These are phyloP conservation scores for Mediolabrus comicus DNA, from an alignment of 108 stramenopile species.

Conservation along the genomic window DNA sequence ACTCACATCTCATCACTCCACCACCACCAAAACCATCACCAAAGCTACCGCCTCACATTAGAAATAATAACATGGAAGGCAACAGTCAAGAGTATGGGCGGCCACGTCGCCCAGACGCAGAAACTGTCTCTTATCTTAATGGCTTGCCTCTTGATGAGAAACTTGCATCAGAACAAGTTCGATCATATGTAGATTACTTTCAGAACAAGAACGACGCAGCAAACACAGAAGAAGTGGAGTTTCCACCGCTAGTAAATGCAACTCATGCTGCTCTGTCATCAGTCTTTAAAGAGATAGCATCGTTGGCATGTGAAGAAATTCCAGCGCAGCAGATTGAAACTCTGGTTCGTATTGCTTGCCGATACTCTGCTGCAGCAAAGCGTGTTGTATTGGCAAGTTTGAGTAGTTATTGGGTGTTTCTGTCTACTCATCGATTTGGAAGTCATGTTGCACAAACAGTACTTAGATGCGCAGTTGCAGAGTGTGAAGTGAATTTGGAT, in stretches of 20 bases:
- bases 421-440: constrained; percentile 83
- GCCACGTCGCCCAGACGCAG: constrained; percentile 75
- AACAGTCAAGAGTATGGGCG: constrained; percentile 57
- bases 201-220: background rate
- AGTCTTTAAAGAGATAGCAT: constrained; percentile 77
- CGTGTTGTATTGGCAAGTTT: constrained; percentile 54
- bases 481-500: constrained; percentile 46
- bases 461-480: constrained; percentile 46
- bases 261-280: constrained; percentile 75
- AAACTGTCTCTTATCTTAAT: constrained; percentile 73
- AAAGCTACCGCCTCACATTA: no score
- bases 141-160: constrained; percentile 72
- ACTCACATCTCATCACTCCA: no score
- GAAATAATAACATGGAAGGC: constrained; percentile 14
- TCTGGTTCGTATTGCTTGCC: constrained; percentile 60
- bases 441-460: constrained; percentile 85
- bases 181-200: constrained; percentile 47
- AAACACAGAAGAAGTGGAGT: constrained; percentile 41
- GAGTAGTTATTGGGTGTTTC: constrained; percentile 64
- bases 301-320: constrained; percentile 77
- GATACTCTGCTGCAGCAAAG: constrained; percentile 65
- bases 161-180: constrained; percentile 56
- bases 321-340: constrained; percentile 70
- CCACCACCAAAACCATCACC: no score
- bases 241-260: constrained; percentile 65